Percentiles rank a stretch among this genome's conserved stretches.
These are phyloP conservation scores for Cytospora schulzeri DNA, from an alignment of 2,329 filamentous ascomycete genomes.

Conservation along the genomic window DNA sequence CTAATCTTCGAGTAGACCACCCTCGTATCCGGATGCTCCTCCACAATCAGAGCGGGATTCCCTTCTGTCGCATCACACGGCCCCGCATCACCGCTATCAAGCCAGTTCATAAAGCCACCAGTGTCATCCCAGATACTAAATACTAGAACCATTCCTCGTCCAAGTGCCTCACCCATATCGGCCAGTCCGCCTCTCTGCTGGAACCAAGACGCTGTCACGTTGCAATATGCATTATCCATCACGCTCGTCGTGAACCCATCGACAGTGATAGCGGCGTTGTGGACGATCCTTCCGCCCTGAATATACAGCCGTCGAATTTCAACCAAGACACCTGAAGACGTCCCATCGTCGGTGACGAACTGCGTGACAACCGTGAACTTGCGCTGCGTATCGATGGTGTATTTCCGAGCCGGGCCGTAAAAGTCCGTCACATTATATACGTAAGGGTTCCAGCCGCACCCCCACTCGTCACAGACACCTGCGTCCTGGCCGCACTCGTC, in stretches of 20 bases:
- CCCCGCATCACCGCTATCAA: slow-evolving; percentile 53
- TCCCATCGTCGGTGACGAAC: slow-evolving; percentile 47
- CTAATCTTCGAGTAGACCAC: slow-evolving; percentile 60
- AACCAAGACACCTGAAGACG: slow-evolving; percentile 49
- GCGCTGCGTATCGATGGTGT: slow-evolving; percentile 54
- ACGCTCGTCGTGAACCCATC: slow-evolving; percentile 33
- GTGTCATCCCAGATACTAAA: slow-evolving; percentile 60
- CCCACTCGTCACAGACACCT: slow-evolving; percentile 42
- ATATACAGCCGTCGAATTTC: slow-evolving; percentile 61
- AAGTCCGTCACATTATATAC: slow-evolving; percentile 59
- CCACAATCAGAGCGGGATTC: slow-evolving; percentile 49
- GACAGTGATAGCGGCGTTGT: slow-evolving; percentile 40
- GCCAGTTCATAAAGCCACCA: slow-evolving; percentile 57
- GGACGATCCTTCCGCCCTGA: slow-evolving; percentile 56
- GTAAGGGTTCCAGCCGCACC: slow-evolving; percentile 64
- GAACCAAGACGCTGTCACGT: slow-evolving; percentile 32
- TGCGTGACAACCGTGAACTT: slow-evolving; percentile 62
- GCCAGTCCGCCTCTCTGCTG: slow-evolving; percentile 42
- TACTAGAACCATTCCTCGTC: slow-evolving; percentile 54
- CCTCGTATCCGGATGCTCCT: slow-evolving; percentile 47
- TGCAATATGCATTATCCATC: slow-evolving; percentile 35
- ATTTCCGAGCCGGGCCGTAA: slow-evolving; percentile 51
- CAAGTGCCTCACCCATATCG: slow-evolving; percentile 47
- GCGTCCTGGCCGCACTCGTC: slow-evolving; percentile 32
- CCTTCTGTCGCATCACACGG: slow-evolving; percentile 59